Conservation (phyloP, 129 eudicot species). For the Helichrysum umbraculigerum region DNA sequence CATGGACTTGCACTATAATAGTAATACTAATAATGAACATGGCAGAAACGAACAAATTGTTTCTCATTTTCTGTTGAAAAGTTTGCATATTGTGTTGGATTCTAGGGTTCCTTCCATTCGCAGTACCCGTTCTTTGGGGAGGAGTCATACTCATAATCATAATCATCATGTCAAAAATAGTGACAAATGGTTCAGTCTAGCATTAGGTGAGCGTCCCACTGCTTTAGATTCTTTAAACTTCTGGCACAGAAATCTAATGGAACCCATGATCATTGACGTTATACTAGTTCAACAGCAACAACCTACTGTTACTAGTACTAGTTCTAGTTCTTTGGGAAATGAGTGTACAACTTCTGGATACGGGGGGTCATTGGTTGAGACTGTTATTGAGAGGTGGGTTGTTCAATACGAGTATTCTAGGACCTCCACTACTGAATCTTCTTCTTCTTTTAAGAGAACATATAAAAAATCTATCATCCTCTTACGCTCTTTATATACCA, state of each 20-base stretch:
- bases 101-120: constrained; percentile 82
- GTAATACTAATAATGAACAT: constrained; percentile 41
- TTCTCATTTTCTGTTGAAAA: constrained; percentile 76
- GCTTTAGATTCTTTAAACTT: constrained; percentile 70
- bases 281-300: constrained; percentile 62
- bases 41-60: constrained; percentile 83
- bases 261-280: constrained; percentile 88
- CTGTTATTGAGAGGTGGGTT: constrained; percentile 94
- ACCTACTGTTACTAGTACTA: neutral
- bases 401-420: constrained; percentile 65
- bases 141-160: neutral
- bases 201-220: constrained; percentile 79
- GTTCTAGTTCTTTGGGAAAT: constrained; percentile 10
- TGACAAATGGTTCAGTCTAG: constrained; percentile 93
- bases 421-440: constrained; percentile 11
- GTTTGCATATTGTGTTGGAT: constrained; percentile 78
- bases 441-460: constrained; percentile 60
- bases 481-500: constrained; percentile 65
- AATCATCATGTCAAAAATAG: constrained; percentile 33
- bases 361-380: constrained; percentile 38
- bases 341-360: constrained; percentile 16
- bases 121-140: constrained; percentile 25
- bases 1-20: constrained; percentile 64
- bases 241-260: constrained; percentile 86
- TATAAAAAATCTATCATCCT: constrained; percentile 84